Percentiles rank a stretch among this genome's conserved stretches.
Evolutionary conservation across 768 basidiomycete species (phyloP).

Genomic region (Boletellus emodensis): DNA sequence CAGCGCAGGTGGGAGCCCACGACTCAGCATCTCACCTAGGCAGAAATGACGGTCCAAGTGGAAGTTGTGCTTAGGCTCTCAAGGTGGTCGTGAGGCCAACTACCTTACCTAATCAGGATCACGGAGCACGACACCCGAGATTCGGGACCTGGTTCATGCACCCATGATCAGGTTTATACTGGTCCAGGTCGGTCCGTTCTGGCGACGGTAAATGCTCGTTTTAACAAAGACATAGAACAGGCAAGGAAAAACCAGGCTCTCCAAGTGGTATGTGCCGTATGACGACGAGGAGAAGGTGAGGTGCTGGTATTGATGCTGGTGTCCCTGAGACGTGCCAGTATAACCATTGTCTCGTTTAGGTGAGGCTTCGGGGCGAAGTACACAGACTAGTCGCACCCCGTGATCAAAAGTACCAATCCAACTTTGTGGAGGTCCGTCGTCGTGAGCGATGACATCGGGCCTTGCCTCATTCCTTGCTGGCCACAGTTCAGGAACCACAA

Average conservation of each 20-base stretch:
- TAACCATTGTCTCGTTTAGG: slow-evolving; percentile 41
- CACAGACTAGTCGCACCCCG: slow-evolving; percentile 93
- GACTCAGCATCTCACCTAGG: no score
- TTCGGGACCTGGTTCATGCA: slow-evolving; percentile 8
- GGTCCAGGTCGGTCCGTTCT: slow-evolving; percentile 65
- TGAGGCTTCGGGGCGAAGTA: slow-evolving; percentile 92
- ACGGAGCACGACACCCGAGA: background rate
- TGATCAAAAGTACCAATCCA: slow-evolving; percentile 98
- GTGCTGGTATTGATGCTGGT: background rate
- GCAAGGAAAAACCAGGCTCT: slow-evolving; percentile 95
- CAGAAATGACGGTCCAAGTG: no score
- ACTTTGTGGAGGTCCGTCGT: slow-evolving; percentile 88
- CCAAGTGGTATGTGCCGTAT: slow-evolving; percentile 99
- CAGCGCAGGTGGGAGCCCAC: no score
- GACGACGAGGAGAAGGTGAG: slow-evolving; percentile 97
- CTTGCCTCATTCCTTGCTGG: slow-evolving; percentile 5
- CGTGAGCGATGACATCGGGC: background rate
- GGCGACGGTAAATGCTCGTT: background rate
- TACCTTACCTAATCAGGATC: slow-evolving; percentile 14
- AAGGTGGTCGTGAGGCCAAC: no score
- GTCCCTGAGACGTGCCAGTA: background rate
- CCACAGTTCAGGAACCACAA: slow-evolving; percentile 94
- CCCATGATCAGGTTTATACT: slow-evolving; percentile 96
- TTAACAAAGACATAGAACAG: slow-evolving; percentile 61
- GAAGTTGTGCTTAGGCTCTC: no score